These are phyloP conservation scores for Cercospora sesami DNA, from an alignment of 2,329 filamentous ascomycete genomes.

Conservation along the genomic window DNA sequence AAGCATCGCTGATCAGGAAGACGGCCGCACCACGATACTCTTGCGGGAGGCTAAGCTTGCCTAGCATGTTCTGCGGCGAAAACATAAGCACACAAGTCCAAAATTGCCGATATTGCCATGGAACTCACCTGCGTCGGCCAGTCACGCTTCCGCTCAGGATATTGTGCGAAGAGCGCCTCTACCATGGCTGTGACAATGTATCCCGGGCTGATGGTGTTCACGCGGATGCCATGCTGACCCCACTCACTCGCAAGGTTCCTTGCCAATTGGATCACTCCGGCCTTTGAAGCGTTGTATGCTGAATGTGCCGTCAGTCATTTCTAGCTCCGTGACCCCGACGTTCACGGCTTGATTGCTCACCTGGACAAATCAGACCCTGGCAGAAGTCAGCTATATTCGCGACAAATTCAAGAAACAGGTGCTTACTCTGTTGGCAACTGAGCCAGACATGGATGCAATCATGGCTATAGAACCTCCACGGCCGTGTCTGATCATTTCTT, in stretches of 20 bases:
- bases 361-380: constrained; percentile 60
- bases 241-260: constrained; percentile 72
- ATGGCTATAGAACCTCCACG: constrained; percentile 62
- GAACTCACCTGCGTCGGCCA: constrained; percentile 66
- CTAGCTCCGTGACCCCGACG: neutral
- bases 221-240: constrained; percentile 68
- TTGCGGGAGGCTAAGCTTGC: constrained; percentile 40
- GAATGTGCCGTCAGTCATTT: constrained; percentile 34
- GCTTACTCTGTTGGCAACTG: constrained; percentile 62
- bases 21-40: constrained; percentile 44
- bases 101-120: neutral
- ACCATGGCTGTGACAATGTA: constrained; percentile 86
- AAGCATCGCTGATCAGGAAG: constrained; percentile 45
- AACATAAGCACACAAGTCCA: neutral
- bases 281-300: constrained; percentile 76
- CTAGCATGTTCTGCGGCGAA: constrained; percentile 67
- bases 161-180: constrained; percentile 71
- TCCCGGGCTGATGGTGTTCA: constrained; percentile 78
- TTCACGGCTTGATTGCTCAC: neutral
- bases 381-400: constrained; percentile 11
- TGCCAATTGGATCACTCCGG: constrained; percentile 69
- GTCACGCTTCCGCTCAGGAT: constrained; percentile 63
- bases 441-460: constrained; percentile 64
- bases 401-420: neutral
- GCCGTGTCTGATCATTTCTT: constrained; percentile 63